These are phyloP conservation scores for Pseudogymnoascus sp. DNA, from an alignment of 2,329 filamentous ascomycete species.

Conservation along the genomic window DNA sequence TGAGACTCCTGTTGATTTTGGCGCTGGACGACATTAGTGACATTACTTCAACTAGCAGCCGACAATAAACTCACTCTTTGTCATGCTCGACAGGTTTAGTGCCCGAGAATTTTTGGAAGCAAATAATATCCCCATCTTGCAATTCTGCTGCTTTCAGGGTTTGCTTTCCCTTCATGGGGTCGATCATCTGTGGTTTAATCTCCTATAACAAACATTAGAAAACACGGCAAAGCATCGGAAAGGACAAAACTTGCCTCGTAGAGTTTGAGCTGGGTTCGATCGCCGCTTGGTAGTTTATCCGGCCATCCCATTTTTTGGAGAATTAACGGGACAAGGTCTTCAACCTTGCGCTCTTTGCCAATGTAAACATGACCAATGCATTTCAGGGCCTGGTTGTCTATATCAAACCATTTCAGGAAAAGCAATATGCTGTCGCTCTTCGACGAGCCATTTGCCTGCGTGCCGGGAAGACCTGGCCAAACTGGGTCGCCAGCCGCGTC, in stretches of 20 bases:
- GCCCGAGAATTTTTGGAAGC: slow-evolving; percentile 66
- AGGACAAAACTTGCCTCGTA: slow-evolving; percentile 55
- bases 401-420: slow-evolving; percentile 89
- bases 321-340: slow-evolving; percentile 73
- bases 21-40: slow-evolving; percentile 33
- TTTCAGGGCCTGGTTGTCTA: slow-evolving; percentile 62
- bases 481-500: slow-evolving; percentile 59
- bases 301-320: slow-evolving; percentile 80
- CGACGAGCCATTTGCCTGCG: slow-evolving; percentile 45
- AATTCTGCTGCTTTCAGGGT: slow-evolving; percentile 87
- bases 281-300: slow-evolving; percentile 56
- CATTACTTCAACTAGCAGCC: slow-evolving; percentile 32
- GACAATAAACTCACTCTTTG: slow-evolving; percentile 16
- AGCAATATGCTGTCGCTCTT: slow-evolving; percentile 66
- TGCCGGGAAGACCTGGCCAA: slow-evolving; percentile 59
- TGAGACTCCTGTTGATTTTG: neutral
- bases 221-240: neutral
- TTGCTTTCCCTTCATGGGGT: slow-evolving; percentile 83
- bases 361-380: slow-evolving; percentile 84
- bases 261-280: slow-evolving; percentile 55
- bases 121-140: slow-evolving; percentile 94
- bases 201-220: slow-evolving; percentile 43
- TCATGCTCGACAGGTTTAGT: slow-evolving; percentile 30
- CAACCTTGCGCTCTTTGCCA: slow-evolving; percentile 76
- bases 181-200: slow-evolving; percentile 97